Conservation (phyloP, 441 rosid species). For the Corymbia calophylla region DNA sequence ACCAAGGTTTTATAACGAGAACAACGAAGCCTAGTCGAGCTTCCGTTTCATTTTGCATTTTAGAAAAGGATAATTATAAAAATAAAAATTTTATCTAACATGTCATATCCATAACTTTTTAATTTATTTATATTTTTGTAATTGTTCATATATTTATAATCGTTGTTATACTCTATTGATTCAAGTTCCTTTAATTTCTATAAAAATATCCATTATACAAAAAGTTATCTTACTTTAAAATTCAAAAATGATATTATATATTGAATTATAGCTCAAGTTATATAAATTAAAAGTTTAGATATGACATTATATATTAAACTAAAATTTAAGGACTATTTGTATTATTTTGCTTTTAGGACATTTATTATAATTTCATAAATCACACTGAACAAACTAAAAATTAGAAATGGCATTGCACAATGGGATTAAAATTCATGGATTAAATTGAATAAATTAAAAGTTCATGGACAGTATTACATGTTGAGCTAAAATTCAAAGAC, state of each 20-base stretch:
- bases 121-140: background rate
- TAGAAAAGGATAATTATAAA: background rate
- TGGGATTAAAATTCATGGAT: too few relatives aligned
- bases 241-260: too few relatives aligned
- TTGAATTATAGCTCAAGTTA: too few relatives aligned
- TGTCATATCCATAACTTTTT: accelerated
- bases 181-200: too few relatives aligned
- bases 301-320: accelerated
- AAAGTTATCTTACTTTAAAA: background rate
- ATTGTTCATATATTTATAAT: too few relatives aligned
- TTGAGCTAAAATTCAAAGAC: accelerated
- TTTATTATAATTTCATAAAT: too few relatives aligned
- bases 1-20: background rate
- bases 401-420: accelerated
- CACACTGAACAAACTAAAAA: background rate
- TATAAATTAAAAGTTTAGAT: too few relatives aligned
- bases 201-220: too few relatives aligned
- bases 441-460: background rate
- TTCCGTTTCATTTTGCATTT: background rate
- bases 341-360: too few relatives aligned
- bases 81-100: accelerated
- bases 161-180: too few relatives aligned
- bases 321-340: too few relatives aligned
- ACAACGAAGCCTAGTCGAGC: background rate
- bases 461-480: background rate